Evolutionary conservation across 139 green algal genomes (phyloP).

Genomic region (Chlorella sp.): DNA sequence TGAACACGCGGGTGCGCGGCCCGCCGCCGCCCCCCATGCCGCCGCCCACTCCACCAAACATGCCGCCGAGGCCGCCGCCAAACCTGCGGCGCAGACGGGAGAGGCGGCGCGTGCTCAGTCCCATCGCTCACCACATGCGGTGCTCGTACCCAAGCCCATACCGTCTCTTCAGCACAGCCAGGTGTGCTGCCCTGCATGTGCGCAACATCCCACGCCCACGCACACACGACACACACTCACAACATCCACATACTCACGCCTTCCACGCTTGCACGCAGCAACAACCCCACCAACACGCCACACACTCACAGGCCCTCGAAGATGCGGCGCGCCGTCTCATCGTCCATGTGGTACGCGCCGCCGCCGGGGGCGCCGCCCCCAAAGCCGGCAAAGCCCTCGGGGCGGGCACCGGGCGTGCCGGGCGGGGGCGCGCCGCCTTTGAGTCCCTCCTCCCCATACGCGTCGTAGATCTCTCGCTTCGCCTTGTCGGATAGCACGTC

Average conservation of each 20-base stretch:
- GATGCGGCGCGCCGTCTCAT: constrained; percentile 36
- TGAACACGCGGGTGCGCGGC: neutral
- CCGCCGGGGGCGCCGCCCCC: constrained; percentile 3
- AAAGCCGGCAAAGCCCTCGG: constrained; percentile 5
- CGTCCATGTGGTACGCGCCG: constrained; percentile 27
- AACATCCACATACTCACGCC: no score
- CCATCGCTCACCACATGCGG: no score
- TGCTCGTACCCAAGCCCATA: no score
- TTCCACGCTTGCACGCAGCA: no score
- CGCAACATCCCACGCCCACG: no score
- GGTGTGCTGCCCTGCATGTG: no score
- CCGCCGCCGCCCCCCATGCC: constrained; percentile 7
- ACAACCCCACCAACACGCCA: no score
- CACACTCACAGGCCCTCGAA: constrained; percentile 47
- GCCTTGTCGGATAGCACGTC: constrained; percentile 52
- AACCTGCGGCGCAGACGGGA: no score
- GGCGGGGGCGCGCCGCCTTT: constrained; percentile 54
- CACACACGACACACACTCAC: no score
- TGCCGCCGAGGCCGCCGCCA: constrained; percentile 28
- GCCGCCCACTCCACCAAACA: constrained; percentile 27
- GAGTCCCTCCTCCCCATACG: constrained; percentile 95
- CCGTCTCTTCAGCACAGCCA: no score
- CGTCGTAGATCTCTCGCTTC: constrained; percentile 89
- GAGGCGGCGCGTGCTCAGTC: no score
- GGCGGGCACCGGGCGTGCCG: constrained; percentile 3